Evolutionary conservation across 1,284 basidiomycete species (phyloP), one percentile per base, ranked within the genome.

Genomic region (Cutaneotrichosporon sp.): DNA sequence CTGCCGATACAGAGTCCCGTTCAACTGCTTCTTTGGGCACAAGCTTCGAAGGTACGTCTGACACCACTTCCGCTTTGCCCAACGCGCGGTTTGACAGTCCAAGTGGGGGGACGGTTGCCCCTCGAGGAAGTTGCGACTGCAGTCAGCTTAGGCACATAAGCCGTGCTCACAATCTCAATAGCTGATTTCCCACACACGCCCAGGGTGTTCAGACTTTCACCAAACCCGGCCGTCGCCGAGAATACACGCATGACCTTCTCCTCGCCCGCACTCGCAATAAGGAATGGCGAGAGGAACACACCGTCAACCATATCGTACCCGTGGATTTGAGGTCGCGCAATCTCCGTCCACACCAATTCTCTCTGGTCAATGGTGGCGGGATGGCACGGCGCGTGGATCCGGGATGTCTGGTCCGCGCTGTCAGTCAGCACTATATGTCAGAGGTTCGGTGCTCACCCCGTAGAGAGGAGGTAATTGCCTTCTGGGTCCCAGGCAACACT

Each of bases 181-280:
- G 31, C 14, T 8, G 32, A 14, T n/a, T 58, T 62, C 4, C 47
- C 43, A 12, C 64, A 62, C 20, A 71, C 72, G 1, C 74, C 75
- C n/a, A 78, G 59, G 9, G 61, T 68, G 5, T 80, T 78, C 26
- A 85, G 70, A 7, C 82, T 74, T 37, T 83, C 78, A 1, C 90
- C 81, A 65, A 94, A 96, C 6, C 81, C 80, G 17, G 79, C 79
- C 5, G 92, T 87, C 10, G 90, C 90, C 65, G 91, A 90, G 61
- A 97, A 97, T 1, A 94, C 83, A 41, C 92, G 82, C 10, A 84
- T 82, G 14, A 94, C 89, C 72, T 96, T 96, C 74, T 97, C 92
- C 65, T 97, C 92, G 8, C 89, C 88, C 41, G 88, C 84, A 61
- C 88, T 92, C 16, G 85, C 85, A 65, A 94, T 90, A 20, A 82